Evolutionary conservation across 164 flowering plant species (phyloP), one percentile per base, ranked within the genome.

Genomic region (Aristolochia californica): DNA sequence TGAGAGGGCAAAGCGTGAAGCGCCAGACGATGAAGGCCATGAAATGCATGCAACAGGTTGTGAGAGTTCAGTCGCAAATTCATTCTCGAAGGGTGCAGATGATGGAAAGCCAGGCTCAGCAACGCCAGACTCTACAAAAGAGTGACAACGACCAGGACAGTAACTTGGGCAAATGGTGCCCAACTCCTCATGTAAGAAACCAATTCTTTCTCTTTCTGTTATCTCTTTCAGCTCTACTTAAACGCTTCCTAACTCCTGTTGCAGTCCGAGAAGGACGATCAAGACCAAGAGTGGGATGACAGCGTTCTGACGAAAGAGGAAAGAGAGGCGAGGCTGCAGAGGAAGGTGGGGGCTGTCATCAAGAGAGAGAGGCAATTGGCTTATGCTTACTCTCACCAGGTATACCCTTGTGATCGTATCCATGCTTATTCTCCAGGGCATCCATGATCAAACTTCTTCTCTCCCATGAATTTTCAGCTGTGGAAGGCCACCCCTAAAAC

Each of bases 321-420:
- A 78, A 63, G 62, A 21, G 91, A 88, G 20, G 82, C 85, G 59
- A 81, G 95, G 65, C 7, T 78, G 77, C 88, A 83, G 65, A 79
- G 77, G 59, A 90, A 86, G 75, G 81, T 74, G 54, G 89, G 85
- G 48, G 97, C 88, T 40, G 66, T 77, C 52, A 68, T 84, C 61
- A 90, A 80, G 70, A 80, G 99, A 70, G 96, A 94, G 66, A 83
- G 96, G 70, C 83, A 93, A 34, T 71, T 80, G 72, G 85, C 99
- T 21, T 94, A 87, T 79, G 87, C 97, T 38, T 83, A 85, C 62
- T 89, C 96, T 23, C 85, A 85, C 60, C 84, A 81, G 94, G 99
- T 93, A 81, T 0, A 38, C 40, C 25, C 17, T 13, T 59, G 20
- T 14, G 40, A 34, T 3, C 9, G 10, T 34, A 34, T 1, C 10